Percentiles rank a stretch among this genome's conserved stretches.
Evolutionary conservation across 768 basidiomycete genomes (phyloP).

Genomic region (Russula ochroleuca): DNA sequence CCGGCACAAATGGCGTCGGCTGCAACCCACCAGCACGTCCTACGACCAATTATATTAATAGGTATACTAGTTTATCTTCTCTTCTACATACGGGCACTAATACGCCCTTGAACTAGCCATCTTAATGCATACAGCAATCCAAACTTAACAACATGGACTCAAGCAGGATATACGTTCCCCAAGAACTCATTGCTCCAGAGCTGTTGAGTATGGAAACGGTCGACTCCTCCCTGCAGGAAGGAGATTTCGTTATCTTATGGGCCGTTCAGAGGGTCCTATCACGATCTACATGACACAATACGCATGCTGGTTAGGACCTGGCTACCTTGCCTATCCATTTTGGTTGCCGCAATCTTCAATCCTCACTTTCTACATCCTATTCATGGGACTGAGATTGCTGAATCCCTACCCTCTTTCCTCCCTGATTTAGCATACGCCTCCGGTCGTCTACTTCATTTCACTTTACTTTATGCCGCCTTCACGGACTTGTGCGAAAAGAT

Average conservation of each 20-base stretch:
- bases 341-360: slow-evolving; percentile 8
- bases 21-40: slow-evolving; percentile 79
- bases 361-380: slow-evolving; percentile 12
- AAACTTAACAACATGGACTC: slow-evolving; percentile 81
- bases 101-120: slow-evolving; percentile 34
- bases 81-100: background rate
- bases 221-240: no score
- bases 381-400: slow-evolving; percentile 3
- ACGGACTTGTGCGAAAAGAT: background rate
- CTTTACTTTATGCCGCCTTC: background rate
- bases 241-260: slow-evolving; percentile 10
- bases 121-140: slow-evolving; percentile 67
- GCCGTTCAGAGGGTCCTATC: background rate
- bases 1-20: slow-evolving; percentile 58
- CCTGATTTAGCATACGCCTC: slow-evolving; percentile 5
- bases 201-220: slow-evolving; percentile 13
- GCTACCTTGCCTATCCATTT: slow-evolving; percentile 14
- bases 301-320: slow-evolving; percentile 16
- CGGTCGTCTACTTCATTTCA: background rate
- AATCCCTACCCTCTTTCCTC: background rate
- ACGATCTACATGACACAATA: slow-evolving; percentile 25
- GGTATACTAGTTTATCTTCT: slow-evolving; percentile 37
- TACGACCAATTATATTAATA: slow-evolving; percentile 73
- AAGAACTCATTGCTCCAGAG: slow-evolving; percentile 44
- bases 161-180: slow-evolving; percentile 73